Percentiles rank a stretch among this genome's conserved stretches.
These are phyloP conservation scores for Posidonia oceanica DNA, from an alignment of 116 monocot genomes.

Conservation along the genomic window DNA sequence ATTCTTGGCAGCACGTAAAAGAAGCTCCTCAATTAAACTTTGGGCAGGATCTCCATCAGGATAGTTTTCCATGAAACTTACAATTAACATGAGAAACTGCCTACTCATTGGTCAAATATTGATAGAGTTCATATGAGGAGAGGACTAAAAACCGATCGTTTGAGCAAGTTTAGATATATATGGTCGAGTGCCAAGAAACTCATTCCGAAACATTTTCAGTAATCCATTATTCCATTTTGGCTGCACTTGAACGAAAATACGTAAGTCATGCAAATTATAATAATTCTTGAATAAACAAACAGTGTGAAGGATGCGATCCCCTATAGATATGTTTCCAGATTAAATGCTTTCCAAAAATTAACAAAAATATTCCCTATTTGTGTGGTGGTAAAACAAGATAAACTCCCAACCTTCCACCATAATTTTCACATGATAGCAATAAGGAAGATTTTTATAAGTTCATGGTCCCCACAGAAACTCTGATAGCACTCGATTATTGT, in stretches of 20 bases:
- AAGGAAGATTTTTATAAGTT: no score
- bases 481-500: no score
- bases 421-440: no score
- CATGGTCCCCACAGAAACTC: no score
- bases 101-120: conserved; percentile 76
- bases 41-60: conserved; percentile 89
- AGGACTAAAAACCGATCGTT: conserved; percentile 60
- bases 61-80: conserved; percentile 54
- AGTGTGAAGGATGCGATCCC: no score
- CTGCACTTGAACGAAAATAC: conserved; percentile 19
- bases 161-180: conserved; percentile 50
- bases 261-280: no score
- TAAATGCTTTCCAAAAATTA: no score
- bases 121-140: conserved; percentile 82
- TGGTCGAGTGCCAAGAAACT: conserved; percentile 51
- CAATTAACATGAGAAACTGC: conserved; percentile 68
- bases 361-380: no score
- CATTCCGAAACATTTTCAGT: conserved; percentile 58
- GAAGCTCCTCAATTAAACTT: conserved; percentile 59
- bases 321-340: no score
- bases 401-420: no score
- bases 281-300: no score
- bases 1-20: conserved; percentile 68
- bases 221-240: conserved; percentile 62
- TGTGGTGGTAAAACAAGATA: no score